phyloP scores from a whole-genome alignment of 176 grass and related monocot species.

The Pharus latifolius region DNA sequence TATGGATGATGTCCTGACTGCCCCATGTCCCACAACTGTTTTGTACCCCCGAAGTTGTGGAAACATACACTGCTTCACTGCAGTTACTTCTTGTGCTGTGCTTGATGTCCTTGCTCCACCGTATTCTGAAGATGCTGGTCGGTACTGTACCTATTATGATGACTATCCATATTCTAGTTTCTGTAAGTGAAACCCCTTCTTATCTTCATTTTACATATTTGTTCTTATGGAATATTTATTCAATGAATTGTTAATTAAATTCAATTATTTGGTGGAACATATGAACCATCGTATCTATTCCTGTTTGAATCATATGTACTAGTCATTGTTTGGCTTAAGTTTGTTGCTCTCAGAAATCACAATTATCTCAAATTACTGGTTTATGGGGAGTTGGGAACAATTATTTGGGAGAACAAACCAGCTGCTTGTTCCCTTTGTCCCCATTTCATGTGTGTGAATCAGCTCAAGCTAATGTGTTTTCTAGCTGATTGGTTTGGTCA shows the following conservation, averaged over 20 bases:
- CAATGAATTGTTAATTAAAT: neutral
- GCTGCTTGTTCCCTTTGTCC: neutral
- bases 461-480: neutral
- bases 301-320: neutral
- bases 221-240: neutral
- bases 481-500: neutral
- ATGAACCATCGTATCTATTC: neutral
- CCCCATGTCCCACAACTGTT: constrained; percentile 50
- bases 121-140: constrained; percentile 41
- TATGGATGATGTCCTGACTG: constrained; percentile 41
- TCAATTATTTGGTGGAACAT: neutral
- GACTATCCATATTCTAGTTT: constrained; percentile 62
- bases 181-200: constrained; percentile 37
- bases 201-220: neutral
- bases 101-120: constrained; percentile 69
- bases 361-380: neutral
- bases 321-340: neutral
- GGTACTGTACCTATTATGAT: constrained; percentile 56
- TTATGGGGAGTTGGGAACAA: neutral
- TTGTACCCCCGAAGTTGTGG: constrained; percentile 65
- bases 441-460: neutral
- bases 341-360: neutral
- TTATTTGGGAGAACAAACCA: neutral
- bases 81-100: constrained; percentile 67
- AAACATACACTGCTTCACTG: constrained; percentile 71